Base-by-base conservation (phyloP, 2,329 filamentous ascomycete species). In the Hymenoscyphus infarciens region DNA sequence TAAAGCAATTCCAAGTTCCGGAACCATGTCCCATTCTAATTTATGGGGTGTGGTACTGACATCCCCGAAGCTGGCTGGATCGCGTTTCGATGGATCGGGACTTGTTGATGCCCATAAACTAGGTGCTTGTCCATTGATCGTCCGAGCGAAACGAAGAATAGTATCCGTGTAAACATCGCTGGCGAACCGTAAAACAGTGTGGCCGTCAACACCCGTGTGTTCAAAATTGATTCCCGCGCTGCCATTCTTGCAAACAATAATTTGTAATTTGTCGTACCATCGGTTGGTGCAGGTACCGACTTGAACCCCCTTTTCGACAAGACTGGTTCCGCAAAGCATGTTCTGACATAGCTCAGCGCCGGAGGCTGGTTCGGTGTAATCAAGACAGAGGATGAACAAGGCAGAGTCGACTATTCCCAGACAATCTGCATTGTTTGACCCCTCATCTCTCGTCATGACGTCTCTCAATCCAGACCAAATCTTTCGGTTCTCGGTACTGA, bases 141-240 rank as follows among this genome's bases (percentile, higher is more conserved):
- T 94, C 62, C 91, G 88, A 3, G 95, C 95, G 73, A 97, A 98
- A 11, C 95, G 89, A 39, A 99, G 85, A 68, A 99, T 98, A 1
- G 95, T 99, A 75, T 99, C 95, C 0, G 95, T 98, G 76, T 97
- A 99, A 16, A 99, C 82, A 71, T 99, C 95, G 66, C 92, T 97
- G 16, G 95, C 95, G 71, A 99, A 98, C 5, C 95, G 89, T 60
- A 99, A 83, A 25, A 99, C 95, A 0, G 95, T 99, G 74, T 99
- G 95, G 1, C 95, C 95, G 72, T 99, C 95, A 5, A 99, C 94
- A 68, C 95, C 95, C 0, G 95, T 99, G 73, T 99, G 95, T 76
- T 99, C 95, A 72, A 99, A 98, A 78, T 99, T 99, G 85, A 99
- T 98, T 5, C 95, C 95, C 0, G 95, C 95, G 73, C 92, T 97